A percentile compares a stretch with the other conserved stretches of the same genome.
Conservation (phyloP, 2,329 filamentous ascomycete genomes). For the Stromatinia cepivora region DNA sequence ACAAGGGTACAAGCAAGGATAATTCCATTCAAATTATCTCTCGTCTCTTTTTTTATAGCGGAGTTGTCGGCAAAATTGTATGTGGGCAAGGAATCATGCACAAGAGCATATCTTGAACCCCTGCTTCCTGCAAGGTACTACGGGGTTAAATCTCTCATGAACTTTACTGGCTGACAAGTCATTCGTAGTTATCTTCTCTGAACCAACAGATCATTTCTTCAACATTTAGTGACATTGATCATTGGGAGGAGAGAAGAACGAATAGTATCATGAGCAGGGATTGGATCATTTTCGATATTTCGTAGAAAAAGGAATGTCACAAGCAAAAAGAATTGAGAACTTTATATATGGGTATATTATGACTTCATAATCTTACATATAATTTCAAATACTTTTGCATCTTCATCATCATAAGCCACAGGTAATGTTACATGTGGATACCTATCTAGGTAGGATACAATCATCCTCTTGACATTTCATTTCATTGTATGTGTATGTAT, state of each 20-base stretch:
- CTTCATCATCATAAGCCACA: neutral
- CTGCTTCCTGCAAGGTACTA: slow-evolving; percentile 11
- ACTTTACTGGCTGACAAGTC: neutral
- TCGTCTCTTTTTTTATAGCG: neutral
- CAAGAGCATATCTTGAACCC: slow-evolving; percentile 9
- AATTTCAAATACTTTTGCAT: neutral
- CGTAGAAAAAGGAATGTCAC: neutral
- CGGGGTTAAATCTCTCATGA: neutral
- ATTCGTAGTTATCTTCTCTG: neutral
- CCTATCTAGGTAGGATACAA: no score
- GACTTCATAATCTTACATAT: neutral
- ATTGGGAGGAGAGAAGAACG: neutral
- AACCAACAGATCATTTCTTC: slow-evolving; percentile 3
- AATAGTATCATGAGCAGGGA: neutral
- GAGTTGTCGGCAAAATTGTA: slow-evolving; percentile 3
- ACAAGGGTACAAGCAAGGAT: slow-evolving; percentile 10
- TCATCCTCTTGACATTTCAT: no score
- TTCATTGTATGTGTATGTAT: no score
- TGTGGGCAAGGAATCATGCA: neutral
- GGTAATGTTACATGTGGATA: neutral
- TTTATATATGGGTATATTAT: neutral
- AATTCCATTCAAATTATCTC: neutral
- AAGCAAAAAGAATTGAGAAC: slow-evolving; percentile 1
- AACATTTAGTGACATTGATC: neutral
- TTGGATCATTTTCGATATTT: neutral